Conservation (phyloP, 306 rosid species). For the Ziziphus jujuba region DNA sequence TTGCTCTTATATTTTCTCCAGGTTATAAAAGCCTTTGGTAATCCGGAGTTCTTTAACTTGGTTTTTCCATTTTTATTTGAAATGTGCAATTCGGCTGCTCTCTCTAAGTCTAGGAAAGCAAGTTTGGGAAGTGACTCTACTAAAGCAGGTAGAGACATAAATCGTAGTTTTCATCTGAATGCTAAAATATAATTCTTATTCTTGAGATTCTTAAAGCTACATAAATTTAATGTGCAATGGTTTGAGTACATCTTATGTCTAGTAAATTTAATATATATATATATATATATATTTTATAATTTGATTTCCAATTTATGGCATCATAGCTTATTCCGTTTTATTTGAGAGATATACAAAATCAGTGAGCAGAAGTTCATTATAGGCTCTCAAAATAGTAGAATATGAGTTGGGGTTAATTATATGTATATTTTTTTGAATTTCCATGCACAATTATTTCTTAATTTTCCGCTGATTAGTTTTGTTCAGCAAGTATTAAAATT, state of each 20-base stretch:
- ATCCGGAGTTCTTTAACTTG: constrained; percentile 71
- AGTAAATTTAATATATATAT: background rate
- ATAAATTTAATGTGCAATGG: background rate
- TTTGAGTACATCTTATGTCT: background rate
- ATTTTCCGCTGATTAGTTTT: too few relatives aligned
- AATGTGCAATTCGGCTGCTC: constrained; percentile 45
- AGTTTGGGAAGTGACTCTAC: constrained; percentile 43
- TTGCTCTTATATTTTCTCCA: constrained; percentile 39
- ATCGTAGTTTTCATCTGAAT: constrained; percentile 18
- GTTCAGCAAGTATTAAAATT: too few relatives aligned
- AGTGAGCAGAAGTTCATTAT: too few relatives aligned
- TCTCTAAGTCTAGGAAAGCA: constrained; percentile 43
- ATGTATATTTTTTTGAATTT: too few relatives aligned
- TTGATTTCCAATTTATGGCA: too few relatives aligned
- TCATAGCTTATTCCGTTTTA: too few relatives aligned
- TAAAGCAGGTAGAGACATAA: constrained; percentile 57
- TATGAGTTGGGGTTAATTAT: too few relatives aligned
- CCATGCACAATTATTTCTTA: too few relatives aligned
- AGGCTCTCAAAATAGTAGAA: too few relatives aligned
- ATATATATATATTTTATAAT: background rate
- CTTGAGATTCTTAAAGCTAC: background rate
- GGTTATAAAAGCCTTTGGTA: constrained; percentile 85
- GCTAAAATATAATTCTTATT: constrained; percentile 13
- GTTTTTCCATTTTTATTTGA: constrained; percentile 70
- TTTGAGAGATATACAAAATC: too few relatives aligned